Evolutionary conservation across 2,329 filamentous ascomycete species (phyloP).

Genomic region (Moelleriella libera): DNA sequence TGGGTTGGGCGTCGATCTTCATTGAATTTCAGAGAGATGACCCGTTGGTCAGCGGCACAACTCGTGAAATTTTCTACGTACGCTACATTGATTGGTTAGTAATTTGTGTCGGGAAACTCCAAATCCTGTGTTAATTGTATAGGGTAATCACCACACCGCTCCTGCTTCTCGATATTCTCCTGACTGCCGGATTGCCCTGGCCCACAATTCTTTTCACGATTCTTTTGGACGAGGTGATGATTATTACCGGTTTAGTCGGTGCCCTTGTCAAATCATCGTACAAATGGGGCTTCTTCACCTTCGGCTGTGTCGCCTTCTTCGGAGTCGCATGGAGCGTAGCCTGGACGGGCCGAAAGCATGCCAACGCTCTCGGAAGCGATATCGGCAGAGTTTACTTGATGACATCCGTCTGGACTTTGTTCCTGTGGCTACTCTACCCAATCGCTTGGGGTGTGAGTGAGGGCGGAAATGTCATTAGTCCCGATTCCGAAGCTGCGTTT

Average conservation of each 20-base stretch:
- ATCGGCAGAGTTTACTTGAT: conserved; percentile 35
- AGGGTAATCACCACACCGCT: not conserved
- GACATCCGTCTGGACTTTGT: conserved; percentile 1
- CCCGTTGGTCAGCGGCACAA: conserved; percentile 17
- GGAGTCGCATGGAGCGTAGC: conserved; percentile 14
- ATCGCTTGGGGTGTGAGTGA: conserved; percentile 38
- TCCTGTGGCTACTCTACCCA: conserved; percentile 41
- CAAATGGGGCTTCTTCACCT: conserved; percentile 43
- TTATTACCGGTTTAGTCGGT: not conserved
- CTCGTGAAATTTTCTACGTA: conserved; percentile 42
- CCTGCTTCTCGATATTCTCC: not conserved
- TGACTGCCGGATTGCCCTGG: not conserved
- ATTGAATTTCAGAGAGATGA: conserved; percentile 37
- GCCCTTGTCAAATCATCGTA: conserved; percentile 19
- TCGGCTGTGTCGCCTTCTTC: conserved; percentile 30
- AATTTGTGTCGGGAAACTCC: not conserved
- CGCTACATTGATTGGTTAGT: conserved; percentile 38
- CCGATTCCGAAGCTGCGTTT: conserved; percentile 53
- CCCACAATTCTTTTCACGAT: conserved; percentile 1
- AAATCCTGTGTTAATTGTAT: not conserved
- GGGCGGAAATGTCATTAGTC: conserved; percentile 37
- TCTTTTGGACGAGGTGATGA: not conserved
- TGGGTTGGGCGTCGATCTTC: conserved; percentile 27
- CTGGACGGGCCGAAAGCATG: conserved; percentile 28
- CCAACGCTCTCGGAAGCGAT: conserved; percentile 35